Evolutionary conservation across 2,329 filamentous ascomycete genomes (phyloP), one percentile per base, ranked within the genome.

Genomic region (Aschersonia sp.): DNA sequence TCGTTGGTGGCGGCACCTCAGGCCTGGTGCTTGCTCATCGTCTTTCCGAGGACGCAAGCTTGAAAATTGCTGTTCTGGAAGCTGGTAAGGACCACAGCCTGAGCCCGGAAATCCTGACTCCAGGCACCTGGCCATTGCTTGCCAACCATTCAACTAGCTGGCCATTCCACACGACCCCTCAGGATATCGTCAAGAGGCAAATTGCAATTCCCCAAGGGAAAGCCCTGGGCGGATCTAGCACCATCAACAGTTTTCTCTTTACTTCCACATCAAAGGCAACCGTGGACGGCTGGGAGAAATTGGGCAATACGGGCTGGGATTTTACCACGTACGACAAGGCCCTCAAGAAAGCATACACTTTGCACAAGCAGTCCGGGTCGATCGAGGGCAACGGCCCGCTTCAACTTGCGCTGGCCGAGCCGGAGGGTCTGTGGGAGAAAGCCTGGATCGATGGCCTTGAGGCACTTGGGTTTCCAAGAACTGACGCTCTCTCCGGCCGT

Each of bases 201-300:
- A 50, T 57, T 42, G 51, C 49, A 45, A 50, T 53, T 12, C 42
- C 74, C 14, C 68, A 75, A 43, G 71, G 76, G n/a, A 75, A 74
- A 59, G 65, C 65, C 2, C 68, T 79, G 0, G 76, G 76, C 43
- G 76, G 76, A 29, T 73, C 70, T 48, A 71, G 67, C 1, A 71
- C 66, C 43, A 56, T 77, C 44, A 81, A 81, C 58, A 80, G 78
- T 56, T 76, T 72, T 43, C 46, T 55, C 47, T 30, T 52, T 33
- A 22, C 54, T 0, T 51, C 53, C 39, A 48, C 54, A 22, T 51
- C 50, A 2, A 46, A 42, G 11, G 49, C 40, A 9, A 44, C 48
- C n/a, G 12, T 57, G n/a, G 55, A 60, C 40, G 53, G 54, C 4
- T 60, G 57, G 58, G 52, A 45, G n/a, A 45, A 48, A 1, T 51